Conservation (phyloP, 768 basidiomycete genomes). For the Boletellus emodensis region DNA sequence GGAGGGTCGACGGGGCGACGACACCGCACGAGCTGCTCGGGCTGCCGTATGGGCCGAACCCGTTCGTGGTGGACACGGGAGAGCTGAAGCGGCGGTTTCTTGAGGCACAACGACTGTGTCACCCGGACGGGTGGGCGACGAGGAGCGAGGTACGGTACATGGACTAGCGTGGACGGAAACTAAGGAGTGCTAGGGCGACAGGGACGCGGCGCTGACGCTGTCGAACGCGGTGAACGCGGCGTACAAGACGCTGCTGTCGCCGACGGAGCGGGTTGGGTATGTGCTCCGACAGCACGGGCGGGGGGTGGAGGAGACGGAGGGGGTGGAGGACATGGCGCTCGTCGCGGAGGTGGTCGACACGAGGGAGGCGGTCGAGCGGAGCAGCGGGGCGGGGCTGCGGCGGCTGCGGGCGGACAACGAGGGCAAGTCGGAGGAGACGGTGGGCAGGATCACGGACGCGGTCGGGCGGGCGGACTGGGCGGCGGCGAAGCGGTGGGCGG, state of each 20-base stretch:
- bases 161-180: conserved; percentile 4
- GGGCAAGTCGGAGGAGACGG: conserved; percentile 43
- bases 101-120: conserved; percentile 68
- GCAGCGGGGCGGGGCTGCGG: conserved; percentile 49
- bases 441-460: conserved; percentile 43
- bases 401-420: conserved; percentile 50
- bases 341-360: conserved; percentile 76
- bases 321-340: conserved; percentile 64
- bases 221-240: conserved; percentile 82
- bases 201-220: conserved; percentile 29
- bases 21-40: conserved; percentile 69
- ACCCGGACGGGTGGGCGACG: conserved; percentile 83
- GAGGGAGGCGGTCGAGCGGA: conserved; percentile 67
- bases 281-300: conserved; percentile 63
- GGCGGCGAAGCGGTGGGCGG: conserved; percentile 51
- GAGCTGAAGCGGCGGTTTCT: conserved; percentile 65
- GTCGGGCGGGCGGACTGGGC: conserved; percentile 55
- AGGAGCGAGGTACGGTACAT: conserved; percentile 49
- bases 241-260: conserved; percentile 70
- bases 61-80: conserved; percentile 62
- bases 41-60: conserved; percentile 57
- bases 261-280: conserved; percentile 76
- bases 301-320: conserved; percentile 63
- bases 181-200: conserved; percentile 19
- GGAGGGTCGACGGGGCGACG: conserved; percentile 48